A percentile compares a stretch with the other conserved stretches of the same genome.
phyloP scores from a whole-genome alignment of 495 filamentous ascomycete genomes.

The Aspergillus campestris region DNA sequence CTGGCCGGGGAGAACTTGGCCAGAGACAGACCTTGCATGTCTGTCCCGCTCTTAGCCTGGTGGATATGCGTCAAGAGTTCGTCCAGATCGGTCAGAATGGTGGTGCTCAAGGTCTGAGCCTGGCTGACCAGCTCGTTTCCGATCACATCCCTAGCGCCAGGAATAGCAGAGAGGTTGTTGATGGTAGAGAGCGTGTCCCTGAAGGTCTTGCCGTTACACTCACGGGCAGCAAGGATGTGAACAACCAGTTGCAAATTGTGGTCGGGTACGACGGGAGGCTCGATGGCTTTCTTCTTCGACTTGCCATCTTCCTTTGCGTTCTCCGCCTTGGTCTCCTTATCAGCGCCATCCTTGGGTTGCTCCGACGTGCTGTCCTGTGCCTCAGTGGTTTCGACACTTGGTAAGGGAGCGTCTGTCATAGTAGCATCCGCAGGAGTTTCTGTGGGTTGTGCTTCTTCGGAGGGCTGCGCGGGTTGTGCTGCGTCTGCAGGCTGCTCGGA shows the following conservation, averaged over 20 bases:
- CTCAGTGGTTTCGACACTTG: slow-evolving; percentile 24
- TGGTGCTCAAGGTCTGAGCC: slow-evolving; percentile 73
- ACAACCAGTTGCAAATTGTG: slow-evolving; percentile 86
- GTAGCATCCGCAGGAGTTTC: slow-evolving; percentile 26
- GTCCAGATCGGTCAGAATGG: slow-evolving; percentile 75
- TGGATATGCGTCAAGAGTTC: slow-evolving; percentile 83
- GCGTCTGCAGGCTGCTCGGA: slow-evolving; percentile 5
- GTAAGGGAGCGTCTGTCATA: slow-evolving; percentile 34
- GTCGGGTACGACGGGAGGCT: slow-evolving; percentile 81
- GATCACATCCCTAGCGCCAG: slow-evolving; percentile 82
- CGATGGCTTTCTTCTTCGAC: slow-evolving; percentile 65
- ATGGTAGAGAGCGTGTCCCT: slow-evolving; percentile 93
- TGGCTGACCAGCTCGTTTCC: slow-evolving; percentile 82
- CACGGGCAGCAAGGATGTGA: slow-evolving; percentile 88
- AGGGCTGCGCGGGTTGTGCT: slow-evolving; percentile 9
- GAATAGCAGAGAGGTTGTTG: slow-evolving; percentile 91
- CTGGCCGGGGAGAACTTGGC: slow-evolving; percentile 92
- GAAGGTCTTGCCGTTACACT: slow-evolving; percentile 96
- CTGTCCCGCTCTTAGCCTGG: slow-evolving; percentile 77
- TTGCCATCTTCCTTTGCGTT: slow-evolving; percentile 48
- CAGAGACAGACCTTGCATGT: slow-evolving; percentile 88
- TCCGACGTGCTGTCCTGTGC: slow-evolving; percentile 12
- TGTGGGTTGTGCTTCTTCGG: slow-evolving; percentile 14
- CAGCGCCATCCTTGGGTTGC: slow-evolving; percentile 15
- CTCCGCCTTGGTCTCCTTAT: slow-evolving; percentile 21